Conservation (phyloP, 2,329 filamentous ascomycete species). For the Trichophyton benhamiae region DNA sequence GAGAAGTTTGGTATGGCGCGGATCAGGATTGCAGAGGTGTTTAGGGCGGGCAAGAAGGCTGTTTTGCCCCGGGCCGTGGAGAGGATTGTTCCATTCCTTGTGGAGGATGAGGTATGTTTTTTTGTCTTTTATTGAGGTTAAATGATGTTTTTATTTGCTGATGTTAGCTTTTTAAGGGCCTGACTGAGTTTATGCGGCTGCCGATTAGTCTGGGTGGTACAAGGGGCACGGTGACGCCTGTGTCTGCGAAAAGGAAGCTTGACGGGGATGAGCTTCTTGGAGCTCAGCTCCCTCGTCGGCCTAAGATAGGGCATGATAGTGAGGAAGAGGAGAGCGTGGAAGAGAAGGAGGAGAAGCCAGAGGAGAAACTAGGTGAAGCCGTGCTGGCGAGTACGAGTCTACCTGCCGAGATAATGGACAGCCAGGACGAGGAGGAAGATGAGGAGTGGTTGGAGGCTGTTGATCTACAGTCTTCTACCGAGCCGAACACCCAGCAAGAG, state of each 20-base stretch:
- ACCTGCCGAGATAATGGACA: constrained; percentile 8
- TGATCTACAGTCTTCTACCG: not conserved
- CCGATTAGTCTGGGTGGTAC: not conserved
- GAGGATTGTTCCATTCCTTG: constrained; percentile 29
- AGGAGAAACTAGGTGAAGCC: not conserved
- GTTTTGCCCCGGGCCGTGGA: constrained; percentile 18
- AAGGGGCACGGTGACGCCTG: not conserved
- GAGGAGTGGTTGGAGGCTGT: not conserved
- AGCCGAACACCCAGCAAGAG: not conserved
- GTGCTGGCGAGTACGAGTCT: not conserved
- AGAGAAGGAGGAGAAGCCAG: not conserved
- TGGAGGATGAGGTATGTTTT: constrained; percentile 23
- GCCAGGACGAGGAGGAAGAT: constrained; percentile 7
- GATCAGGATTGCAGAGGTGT: constrained; percentile 49
- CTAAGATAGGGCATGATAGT: not conserved
- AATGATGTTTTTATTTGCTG: not conserved
- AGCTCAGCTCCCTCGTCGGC: not conserved
- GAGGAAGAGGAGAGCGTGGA: not conserved
- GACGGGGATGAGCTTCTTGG: not conserved
- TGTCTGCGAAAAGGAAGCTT: not conserved
- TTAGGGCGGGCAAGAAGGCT: constrained; percentile 50
- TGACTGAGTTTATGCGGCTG: not conserved
- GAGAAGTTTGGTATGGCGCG: constrained; percentile 34
- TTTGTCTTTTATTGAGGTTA: not conserved
- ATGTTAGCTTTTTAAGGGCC: not conserved